These are phyloP conservation scores for Pulicaria dysenterica DNA, from an alignment of 129 eudicot species.

Conservation along the genomic window DNA sequence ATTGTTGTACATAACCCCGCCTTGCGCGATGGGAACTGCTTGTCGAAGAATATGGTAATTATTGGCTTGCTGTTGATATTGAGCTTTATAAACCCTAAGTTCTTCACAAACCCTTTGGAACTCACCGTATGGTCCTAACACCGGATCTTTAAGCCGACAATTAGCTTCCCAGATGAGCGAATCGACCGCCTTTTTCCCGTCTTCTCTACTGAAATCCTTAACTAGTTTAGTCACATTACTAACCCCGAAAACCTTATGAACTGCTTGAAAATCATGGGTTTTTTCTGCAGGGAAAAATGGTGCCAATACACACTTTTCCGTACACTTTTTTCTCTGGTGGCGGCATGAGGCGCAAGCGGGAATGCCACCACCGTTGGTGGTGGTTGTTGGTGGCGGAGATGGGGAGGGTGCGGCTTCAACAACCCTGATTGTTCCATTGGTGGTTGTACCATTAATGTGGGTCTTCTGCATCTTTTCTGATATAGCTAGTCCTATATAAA, in stretches of 20 bases:
- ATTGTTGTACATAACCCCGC: slow-evolving; percentile 32
- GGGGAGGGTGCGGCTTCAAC: slow-evolving; percentile 33
- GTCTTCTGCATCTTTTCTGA: slow-evolving; percentile 32
- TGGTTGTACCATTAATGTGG: slow-evolving; percentile 23
- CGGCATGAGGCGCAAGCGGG: slow-evolving; percentile 94
- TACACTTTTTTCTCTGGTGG: slow-evolving; percentile 92
- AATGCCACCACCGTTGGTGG: slow-evolving; percentile 29
- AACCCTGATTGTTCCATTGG: slow-evolving; percentile 32
- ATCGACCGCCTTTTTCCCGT: slow-evolving; percentile 60
- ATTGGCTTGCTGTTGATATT: slow-evolving; percentile 42
- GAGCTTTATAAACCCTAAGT: slow-evolving; percentile 52
- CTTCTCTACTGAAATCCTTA: slow-evolving; percentile 46
- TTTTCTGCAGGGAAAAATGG: slow-evolving; percentile 74
- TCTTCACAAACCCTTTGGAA: slow-evolving; percentile 64
- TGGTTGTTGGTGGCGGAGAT: slow-evolving; percentile 35
- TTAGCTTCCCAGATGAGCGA: slow-evolving; percentile 87
- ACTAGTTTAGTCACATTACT: slow-evolving; percentile 74
- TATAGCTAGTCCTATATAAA: slow-evolving; percentile 31
- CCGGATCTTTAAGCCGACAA: slow-evolving; percentile 73
- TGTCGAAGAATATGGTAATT: slow-evolving; percentile 34
- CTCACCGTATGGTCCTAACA: slow-evolving; percentile 78
- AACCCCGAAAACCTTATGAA: slow-evolving; percentile 88
- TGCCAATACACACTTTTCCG: slow-evolving; percentile 73
- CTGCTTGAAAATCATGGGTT: slow-evolving; percentile 77
- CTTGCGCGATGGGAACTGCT: slow-evolving; percentile 34